Evolutionary conservation across 1,139 yeast genomes (phyloP), one percentile per base, ranked within the genome.

Genomic region (Geotrichum restrictum): DNA sequence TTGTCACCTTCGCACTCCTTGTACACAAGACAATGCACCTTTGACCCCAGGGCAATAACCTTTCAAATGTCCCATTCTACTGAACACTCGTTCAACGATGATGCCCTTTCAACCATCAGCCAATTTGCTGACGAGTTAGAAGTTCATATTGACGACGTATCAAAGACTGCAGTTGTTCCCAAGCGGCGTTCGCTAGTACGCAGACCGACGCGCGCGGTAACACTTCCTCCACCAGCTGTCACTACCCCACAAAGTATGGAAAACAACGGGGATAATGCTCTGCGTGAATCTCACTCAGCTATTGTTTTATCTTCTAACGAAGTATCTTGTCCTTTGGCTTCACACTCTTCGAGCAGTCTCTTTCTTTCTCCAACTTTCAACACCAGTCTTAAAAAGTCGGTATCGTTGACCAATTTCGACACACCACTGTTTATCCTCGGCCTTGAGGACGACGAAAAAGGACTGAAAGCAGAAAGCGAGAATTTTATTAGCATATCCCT

Each of bases 281-380:
- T 34, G 18, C 37, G 18, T n/a, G 18, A 34, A 34, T 34, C 37
- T n/a, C 37, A 34, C n/a, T n/a, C 44, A 18, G 44, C 44, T 22
- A 10, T 24, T 24, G 44, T 19, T 16, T 19, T 38, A 8, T 38
- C 41, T 21, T 38, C 41, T 3, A 14, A 14, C 21, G 44, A 24
- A 2, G 6, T 32, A 22, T 24, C 14, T 22, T 5, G 4, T 5
- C 41, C 19, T 18, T 37, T 21, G 7, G 6, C 41, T 18, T 4
- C 41, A 37, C 38, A 16, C 13, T 6, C 19, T 11, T 6, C 18
- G 29, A 24, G 8, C 29, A 24, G 29, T 24, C 29, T 24, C 8
- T 24, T 24, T 8, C 29, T 5, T 24, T 6, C 22, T 18, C 18
- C 44, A 7, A 27, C 33, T 10, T 18, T 40, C 44, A 40, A 27